These are phyloP conservation scores for Fusarium sacchari DNA, from an alignment of 2,329 filamentous ascomycete species.

Conservation along the genomic window DNA sequence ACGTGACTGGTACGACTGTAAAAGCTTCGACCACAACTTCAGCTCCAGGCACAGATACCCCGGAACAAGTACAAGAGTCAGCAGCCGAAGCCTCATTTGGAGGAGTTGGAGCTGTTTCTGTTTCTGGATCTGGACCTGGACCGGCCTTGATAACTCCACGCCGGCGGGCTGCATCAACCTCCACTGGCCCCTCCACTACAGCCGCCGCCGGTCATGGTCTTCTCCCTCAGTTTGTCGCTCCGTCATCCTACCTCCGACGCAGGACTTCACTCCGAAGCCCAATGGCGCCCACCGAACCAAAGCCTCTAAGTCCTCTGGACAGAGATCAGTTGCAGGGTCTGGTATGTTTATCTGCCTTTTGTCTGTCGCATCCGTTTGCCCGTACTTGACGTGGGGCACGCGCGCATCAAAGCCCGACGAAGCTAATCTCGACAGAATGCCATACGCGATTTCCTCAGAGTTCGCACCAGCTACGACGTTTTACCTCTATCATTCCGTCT, in stretches of 20 bases:
- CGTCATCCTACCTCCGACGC: constrained; percentile 66
- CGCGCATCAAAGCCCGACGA: constrained; percentile 13
- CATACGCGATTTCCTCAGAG: constrained; percentile 94
- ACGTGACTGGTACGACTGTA: constrained; percentile 15
- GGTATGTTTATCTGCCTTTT: constrained; percentile 60
- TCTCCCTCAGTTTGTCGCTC: constrained; percentile 67
- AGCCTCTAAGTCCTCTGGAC: constrained; percentile 70
- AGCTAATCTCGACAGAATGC: constrained; percentile 69
- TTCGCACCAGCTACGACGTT: constrained; percentile 97
- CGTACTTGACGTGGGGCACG: constrained; percentile 36
- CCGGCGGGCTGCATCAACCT: constrained; percentile 35
- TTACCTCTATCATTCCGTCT: constrained; percentile 94
- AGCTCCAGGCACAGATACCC: constrained; percentile 15
- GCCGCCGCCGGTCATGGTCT: constrained; percentile 38
- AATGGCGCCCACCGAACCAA: constrained; percentile 53
- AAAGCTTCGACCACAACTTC: constrained; percentile 21
- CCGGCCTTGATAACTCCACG: constrained; percentile 36
- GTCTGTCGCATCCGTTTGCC: constrained; percentile 18
- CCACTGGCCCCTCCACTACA: constrained; percentile 38
- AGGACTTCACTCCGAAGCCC: constrained; percentile 49
- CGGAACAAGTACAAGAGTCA: neutral
- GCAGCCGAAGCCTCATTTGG: constrained; percentile 8
- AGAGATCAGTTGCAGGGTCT: constrained; percentile 81
- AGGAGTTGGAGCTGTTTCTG: constrained; percentile 9
- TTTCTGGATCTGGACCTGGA: constrained; percentile 13